Percentiles rank a stretch among this genome's conserved stretches.
phyloP scores from a whole-genome alignment of 1,284 basidiomycete genomes.

The Somion occarium region DNA sequence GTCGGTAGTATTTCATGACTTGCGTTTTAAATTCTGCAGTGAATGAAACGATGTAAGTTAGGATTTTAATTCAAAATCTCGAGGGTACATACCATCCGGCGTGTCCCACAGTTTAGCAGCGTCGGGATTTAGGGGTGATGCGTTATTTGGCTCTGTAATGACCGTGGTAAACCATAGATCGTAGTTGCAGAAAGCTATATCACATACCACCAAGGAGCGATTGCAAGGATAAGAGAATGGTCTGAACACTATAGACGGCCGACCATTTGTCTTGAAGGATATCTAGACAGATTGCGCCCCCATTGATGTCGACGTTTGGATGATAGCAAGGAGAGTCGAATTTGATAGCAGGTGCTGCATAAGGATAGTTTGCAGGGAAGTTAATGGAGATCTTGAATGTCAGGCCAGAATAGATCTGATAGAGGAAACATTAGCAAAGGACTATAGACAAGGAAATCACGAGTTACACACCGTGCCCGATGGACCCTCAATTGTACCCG shows the following conservation, averaged over 20 bases:
- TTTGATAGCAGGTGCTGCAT: conserved; percentile 73
- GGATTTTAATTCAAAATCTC: too few species aligned
- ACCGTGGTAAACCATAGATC: conserved; percentile 8
- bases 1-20: conserved; percentile 70
- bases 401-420: conserved; percentile 70
- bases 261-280: conserved; percentile 91
- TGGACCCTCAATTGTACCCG: conserved; percentile 78
- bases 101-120: conserved; percentile 75
- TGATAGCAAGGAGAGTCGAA: conserved; percentile 84
- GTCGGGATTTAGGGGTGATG: conserved; percentile 80
- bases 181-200: background rate
- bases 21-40: conserved; percentile 63
- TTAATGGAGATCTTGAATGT: conserved; percentile 76
- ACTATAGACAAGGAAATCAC: conserved; percentile 3
- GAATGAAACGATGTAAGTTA: too few species aligned
- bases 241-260: conserved; percentile 85
- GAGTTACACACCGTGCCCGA: conserved; percentile 56
- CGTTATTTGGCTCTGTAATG: conserved; percentile 80
- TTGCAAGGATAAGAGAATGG: conserved; percentile 81
- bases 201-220: conserved; percentile 75
- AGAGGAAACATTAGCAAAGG: conserved; percentile 6
- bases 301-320: conserved; percentile 77
- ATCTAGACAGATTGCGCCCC: conserved; percentile 81
- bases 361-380: conserved; percentile 83
- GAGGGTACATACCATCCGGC: conserved; percentile 60